These are phyloP conservation scores for Acidomyces sp. DNA, from an alignment of 495 filamentous ascomycete genomes.

Conservation along the genomic window DNA sequence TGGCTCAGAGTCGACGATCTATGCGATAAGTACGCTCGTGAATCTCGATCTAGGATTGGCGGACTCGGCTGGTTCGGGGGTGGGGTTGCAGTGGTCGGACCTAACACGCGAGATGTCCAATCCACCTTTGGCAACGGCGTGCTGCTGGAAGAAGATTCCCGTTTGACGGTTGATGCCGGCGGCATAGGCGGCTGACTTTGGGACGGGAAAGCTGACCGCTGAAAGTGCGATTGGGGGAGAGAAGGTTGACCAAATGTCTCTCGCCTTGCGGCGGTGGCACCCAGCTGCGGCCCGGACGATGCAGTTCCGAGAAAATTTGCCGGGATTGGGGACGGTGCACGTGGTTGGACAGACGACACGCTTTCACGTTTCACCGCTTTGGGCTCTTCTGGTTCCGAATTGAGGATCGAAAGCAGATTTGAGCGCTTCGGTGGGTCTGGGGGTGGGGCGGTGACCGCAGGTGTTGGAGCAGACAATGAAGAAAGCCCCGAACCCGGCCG, in stretches of 20 bases:
- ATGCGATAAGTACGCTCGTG: constrained; percentile 9
- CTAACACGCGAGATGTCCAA: constrained; percentile 11
- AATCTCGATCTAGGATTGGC: constrained; percentile 9
- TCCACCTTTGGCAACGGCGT: constrained; percentile 9
- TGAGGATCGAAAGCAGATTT: constrained; percentile 18
- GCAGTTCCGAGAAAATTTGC: not conserved
- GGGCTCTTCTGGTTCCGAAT: constrained; percentile 18
- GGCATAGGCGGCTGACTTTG: not conserved
- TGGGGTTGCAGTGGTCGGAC: not conserved
- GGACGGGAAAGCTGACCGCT: constrained; percentile 5
- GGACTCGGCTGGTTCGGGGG: constrained; percentile 3
- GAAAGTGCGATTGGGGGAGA: constrained; percentile 11
- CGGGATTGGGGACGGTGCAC: constrained; percentile 6
- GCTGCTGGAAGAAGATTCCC: not conserved
- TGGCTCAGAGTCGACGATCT: constrained; percentile 4
- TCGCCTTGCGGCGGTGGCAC: constrained; percentile 1
- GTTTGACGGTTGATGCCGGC: constrained; percentile 4
- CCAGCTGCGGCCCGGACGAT: not conserved
- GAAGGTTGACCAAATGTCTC: constrained; percentile 16
- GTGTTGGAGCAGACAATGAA: constrained; percentile 1
- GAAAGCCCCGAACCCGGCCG: constrained; percentile 6
- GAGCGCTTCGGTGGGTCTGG: constrained; percentile 20
- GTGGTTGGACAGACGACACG: not conserved
- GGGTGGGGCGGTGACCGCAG: constrained; percentile 9
- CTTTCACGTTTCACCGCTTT: constrained; percentile 11